Evolutionary conservation across 2,329 filamentous ascomycete species (phyloP).

Genomic region (Thielaviopsis populi): DNA sequence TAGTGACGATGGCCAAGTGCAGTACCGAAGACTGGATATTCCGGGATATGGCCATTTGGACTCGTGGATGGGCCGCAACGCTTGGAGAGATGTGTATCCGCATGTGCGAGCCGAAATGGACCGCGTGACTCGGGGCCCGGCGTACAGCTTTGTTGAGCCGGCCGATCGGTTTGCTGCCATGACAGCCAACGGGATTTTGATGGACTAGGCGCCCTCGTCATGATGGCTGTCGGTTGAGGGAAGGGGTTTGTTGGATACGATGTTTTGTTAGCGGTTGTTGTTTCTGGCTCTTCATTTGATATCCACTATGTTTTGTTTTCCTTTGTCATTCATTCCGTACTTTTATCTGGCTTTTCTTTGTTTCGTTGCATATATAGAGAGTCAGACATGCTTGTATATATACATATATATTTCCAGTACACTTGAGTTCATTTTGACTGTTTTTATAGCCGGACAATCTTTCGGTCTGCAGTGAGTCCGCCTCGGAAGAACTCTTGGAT

Average conservation of each 20-base stretch:
- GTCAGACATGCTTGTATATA: background rate
- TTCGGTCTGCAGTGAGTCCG: conserved; percentile 41
- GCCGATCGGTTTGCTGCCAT: conserved; percentile 29
- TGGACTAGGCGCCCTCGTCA: conserved; percentile 22
- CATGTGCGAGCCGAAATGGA: conserved; percentile 40
- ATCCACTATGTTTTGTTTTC: conserved; percentile 4
- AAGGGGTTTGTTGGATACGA: background rate
- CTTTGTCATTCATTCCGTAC: background rate
- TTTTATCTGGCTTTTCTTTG: conserved; percentile 3
- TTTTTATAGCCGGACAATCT: conserved; percentile 25
- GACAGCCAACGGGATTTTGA: conserved; percentile 28
- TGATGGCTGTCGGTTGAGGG: background rate
- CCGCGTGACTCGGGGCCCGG: conserved; percentile 31
- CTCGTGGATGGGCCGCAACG: conserved; percentile 46
- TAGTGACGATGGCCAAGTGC: conserved; percentile 23
- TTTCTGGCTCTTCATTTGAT: background rate
- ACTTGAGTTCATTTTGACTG: background rate
- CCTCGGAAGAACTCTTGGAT: conserved; percentile 59
- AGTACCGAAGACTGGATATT: conserved; percentile 38
- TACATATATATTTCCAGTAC: background rate
- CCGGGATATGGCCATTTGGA: conserved; percentile 46
- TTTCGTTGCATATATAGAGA: background rate
- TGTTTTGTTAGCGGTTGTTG: background rate
- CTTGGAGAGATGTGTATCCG: conserved; percentile 45
- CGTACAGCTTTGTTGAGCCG: conserved; percentile 31